Base-by-base conservation (phyloP, 495 filamentous ascomycete species). In the Aspergillus saccharolyticus region DNA sequence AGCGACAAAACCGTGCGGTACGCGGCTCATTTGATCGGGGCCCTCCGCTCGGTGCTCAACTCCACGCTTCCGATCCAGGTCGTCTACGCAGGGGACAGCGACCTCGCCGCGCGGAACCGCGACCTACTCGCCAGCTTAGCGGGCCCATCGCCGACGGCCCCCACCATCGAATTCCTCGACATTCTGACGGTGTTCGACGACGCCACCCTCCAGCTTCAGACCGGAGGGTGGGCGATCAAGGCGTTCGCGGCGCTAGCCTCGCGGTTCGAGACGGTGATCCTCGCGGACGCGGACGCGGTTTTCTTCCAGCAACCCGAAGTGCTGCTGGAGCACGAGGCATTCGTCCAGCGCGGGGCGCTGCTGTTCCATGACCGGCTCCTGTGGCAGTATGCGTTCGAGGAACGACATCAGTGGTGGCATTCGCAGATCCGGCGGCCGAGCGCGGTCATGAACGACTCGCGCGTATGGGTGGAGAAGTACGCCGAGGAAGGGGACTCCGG, bases 311-410 rank as follows among this genome's bases (percentile, higher is more conserved):
- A 24, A 0, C 56, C 56, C 1, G 56, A 58, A 30, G 56, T 58
- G 8, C 56, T 58, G 1, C 49, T 58, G 4, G 42, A 53, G 4
- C 49, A 58, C 16, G 48, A 46, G 10, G 50, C 50, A 2, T 39
- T 58, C 18, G 17, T 53, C 9, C 42, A 44, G 10, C 44, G 30
- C 8, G 55, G 55, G 5, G 48, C 55, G 2, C 49, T 57, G 10
- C 49, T 57, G 22, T 57, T 57, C 42, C 55, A 57, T 14, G 56
- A 58, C 19, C 56, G 56, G n/a, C 49, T 58, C 0, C 49, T 53
- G 16, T 58, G 56, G 56, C 12, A 33, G 46, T 12, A 46, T 10
- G 42, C 19, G 1, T 58, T 53, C 19, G 16, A 2, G 1, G 49
- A 12, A 16, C 56, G 49, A 0, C 42, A 58, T 18, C 42, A 47